Evolutionary conservation across 2,329 filamentous ascomycete species (phyloP).

Genomic region (Orbilia quercus): DNA sequence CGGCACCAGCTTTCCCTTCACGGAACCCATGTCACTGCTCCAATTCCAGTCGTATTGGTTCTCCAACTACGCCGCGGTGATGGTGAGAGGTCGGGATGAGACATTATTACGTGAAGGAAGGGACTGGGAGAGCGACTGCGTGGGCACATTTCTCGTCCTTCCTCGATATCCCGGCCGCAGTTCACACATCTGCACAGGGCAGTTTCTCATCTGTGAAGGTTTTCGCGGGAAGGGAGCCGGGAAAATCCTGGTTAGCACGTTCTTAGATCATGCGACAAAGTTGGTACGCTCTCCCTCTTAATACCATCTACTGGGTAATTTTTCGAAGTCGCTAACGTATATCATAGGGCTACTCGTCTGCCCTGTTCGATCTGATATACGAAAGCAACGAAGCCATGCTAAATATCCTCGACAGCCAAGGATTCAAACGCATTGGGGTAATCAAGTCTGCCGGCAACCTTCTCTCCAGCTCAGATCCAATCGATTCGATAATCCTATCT

Average conservation of each 20-base stretch:
- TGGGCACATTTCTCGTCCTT: slow-evolving; percentile 61
- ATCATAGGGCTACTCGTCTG: slow-evolving; percentile 73
- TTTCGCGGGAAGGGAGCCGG: slow-evolving; percentile 79
- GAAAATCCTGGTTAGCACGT: slow-evolving; percentile 79
- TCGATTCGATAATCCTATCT: slow-evolving; percentile 73
- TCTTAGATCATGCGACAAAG: slow-evolving; percentile 80
- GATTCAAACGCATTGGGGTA: slow-evolving; percentile 77
- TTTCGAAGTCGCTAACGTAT: background rate
- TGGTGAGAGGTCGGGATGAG: slow-evolving; percentile 74
- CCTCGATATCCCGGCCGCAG: slow-evolving; percentile 67
- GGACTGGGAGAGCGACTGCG: slow-evolving; percentile 74
- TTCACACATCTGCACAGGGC: slow-evolving; percentile 81
- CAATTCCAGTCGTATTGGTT: slow-evolving; percentile 78
- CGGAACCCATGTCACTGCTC: slow-evolving; percentile 71
- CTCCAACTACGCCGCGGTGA: slow-evolving; percentile 76
- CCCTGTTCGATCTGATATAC: slow-evolving; percentile 80
- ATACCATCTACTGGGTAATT: background rate
- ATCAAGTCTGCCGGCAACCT: slow-evolving; percentile 70
- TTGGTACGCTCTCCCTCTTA: slow-evolving; percentile 63
- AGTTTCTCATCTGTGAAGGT: slow-evolving; percentile 79
- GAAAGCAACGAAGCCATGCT: slow-evolving; percentile 78
- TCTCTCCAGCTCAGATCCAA: slow-evolving; percentile 67
- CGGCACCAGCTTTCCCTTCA: slow-evolving; percentile 79
- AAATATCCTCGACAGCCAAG: slow-evolving; percentile 78
- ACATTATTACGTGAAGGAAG: slow-evolving; percentile 63